phyloP scores from a whole-genome alignment of 2,329 filamentous ascomycete species.

The Davidsoniella neocaledoniae region DNA sequence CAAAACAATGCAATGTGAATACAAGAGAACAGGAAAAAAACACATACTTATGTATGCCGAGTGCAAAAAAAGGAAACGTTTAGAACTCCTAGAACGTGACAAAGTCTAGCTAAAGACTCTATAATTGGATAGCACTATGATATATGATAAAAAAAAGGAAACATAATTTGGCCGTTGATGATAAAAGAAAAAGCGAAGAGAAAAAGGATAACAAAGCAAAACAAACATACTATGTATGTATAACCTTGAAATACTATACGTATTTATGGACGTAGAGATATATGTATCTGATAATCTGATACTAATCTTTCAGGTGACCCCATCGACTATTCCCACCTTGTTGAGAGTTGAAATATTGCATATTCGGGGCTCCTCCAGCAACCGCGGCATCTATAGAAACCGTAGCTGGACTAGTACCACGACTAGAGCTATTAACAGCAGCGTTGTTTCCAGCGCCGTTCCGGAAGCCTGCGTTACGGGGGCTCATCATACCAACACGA shows the following conservation, averaged over 20 bases:
- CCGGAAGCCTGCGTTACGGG: conserved; percentile 20
- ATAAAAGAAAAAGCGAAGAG: neutral
- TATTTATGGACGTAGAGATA: neutral
- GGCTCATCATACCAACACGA: conserved; percentile 36
- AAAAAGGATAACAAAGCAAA: too few species aligned
- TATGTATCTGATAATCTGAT: neutral
- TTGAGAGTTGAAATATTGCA: conserved; percentile 24
- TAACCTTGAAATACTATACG: too few species aligned
- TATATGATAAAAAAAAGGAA: neutral
- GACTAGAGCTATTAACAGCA: conserved; percentile 24
- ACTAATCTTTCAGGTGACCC: conserved; percentile 27
- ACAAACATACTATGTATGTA: too few species aligned
- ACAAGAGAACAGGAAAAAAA: too few species aligned
- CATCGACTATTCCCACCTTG: conserved; percentile 24
- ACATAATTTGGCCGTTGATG: too few species aligned
- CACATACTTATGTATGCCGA: too few species aligned
- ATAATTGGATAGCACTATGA: neutral
- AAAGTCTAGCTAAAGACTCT: neutral
- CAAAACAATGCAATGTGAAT: too few species aligned
- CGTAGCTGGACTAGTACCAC: conserved; percentile 33
- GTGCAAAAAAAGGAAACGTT: too few species aligned
- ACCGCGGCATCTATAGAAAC: conserved; percentile 17
- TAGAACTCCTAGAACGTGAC: too few species aligned
- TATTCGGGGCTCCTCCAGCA: conserved; percentile 16
- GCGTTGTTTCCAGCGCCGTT: conserved; percentile 13